phyloP scores from a whole-genome alignment of 768 basidiomycete species.

The Dacryopinax spathularia region DNA sequence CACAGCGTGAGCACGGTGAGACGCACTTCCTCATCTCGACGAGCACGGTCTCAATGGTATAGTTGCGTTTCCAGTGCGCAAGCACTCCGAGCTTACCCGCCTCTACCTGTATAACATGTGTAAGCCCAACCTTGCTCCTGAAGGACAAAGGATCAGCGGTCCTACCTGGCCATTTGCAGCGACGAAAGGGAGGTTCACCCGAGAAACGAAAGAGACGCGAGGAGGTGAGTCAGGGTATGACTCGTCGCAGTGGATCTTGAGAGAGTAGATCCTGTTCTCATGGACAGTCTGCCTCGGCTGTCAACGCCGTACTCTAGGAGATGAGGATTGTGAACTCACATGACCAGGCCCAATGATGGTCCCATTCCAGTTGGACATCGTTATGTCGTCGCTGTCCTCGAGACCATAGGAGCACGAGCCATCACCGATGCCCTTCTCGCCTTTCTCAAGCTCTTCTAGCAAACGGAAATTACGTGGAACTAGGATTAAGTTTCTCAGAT shows the following conservation, averaged over 20 bases:
- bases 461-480: constrained; percentile 95
- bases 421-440: constrained; percentile 98
- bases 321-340: constrained; percentile 35
- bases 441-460: constrained; percentile 97
- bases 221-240: constrained; percentile 68
- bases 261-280: constrained; percentile 95
- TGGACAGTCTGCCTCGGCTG: constrained; percentile 59
- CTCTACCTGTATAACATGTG: constrained; percentile 45
- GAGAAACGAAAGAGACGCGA: constrained; percentile 67
- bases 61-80: constrained; percentile 54
- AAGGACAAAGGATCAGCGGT: neutral
- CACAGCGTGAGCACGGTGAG: neutral
- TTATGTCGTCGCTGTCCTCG: constrained; percentile 87
- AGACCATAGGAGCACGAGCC: constrained; percentile 95
- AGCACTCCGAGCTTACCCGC: constrained; percentile 55
- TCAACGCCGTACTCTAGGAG: constrained; percentile 4
- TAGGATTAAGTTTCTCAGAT: constrained; percentile 22
- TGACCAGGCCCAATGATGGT: constrained; percentile 98
- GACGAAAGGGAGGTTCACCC: constrained; percentile 91
- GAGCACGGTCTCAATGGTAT: constrained; percentile 74
- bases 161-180: constrained; percentile 45
- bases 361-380: constrained; percentile 98
- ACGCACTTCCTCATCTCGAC: constrained; percentile 86
- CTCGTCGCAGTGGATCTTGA: constrained; percentile 74
- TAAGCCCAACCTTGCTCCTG: neutral